phyloP scores from a whole-genome alignment of 345 rosid species.

The Sapria himalayana region DNA sequence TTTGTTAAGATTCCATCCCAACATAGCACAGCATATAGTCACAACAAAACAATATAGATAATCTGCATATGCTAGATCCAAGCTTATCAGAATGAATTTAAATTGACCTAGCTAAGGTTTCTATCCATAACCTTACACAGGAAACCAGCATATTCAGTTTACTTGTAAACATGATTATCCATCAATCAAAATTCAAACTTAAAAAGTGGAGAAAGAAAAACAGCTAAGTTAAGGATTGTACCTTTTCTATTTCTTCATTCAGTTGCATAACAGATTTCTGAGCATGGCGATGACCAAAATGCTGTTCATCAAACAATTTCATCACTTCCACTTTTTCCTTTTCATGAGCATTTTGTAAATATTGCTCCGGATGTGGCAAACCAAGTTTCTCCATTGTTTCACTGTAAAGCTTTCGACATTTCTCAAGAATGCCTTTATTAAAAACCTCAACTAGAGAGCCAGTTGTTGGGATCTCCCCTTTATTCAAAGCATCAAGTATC shows the following conservation, averaged over 20 bases:
- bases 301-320: slow-evolving; percentile 64
- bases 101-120: too few relatives aligned
- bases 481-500: slow-evolving; percentile 94
- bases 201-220: too few relatives aligned
- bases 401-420: slow-evolving; percentile 62
- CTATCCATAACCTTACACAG: too few relatives aligned
- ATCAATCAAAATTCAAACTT: too few relatives aligned
- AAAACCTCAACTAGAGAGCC: slow-evolving; percentile 97
- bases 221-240: too few relatives aligned
- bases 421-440: slow-evolving; percentile 76
- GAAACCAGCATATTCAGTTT: too few relatives aligned
- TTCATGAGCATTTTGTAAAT: slow-evolving; percentile 50
- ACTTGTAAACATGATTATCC: too few relatives aligned
- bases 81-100: too few relatives aligned
- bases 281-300: slow-evolving; percentile 91
- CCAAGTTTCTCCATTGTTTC: slow-evolving; percentile 36
- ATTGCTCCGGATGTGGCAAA: slow-evolving; percentile 49
- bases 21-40: too few relatives aligned
- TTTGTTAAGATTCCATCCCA: too few relatives aligned
- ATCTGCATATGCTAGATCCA: too few relatives aligned
- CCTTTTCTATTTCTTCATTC: slow-evolving; percentile 72
- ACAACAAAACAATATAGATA: too few relatives aligned
- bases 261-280: slow-evolving; percentile 60
- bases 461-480: slow-evolving; percentile 98
- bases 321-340: slow-evolving; percentile 32